Evolutionary conservation across 352 stramenopile species (phyloP).

Genomic region (Globisporangium radiosum): DNA sequence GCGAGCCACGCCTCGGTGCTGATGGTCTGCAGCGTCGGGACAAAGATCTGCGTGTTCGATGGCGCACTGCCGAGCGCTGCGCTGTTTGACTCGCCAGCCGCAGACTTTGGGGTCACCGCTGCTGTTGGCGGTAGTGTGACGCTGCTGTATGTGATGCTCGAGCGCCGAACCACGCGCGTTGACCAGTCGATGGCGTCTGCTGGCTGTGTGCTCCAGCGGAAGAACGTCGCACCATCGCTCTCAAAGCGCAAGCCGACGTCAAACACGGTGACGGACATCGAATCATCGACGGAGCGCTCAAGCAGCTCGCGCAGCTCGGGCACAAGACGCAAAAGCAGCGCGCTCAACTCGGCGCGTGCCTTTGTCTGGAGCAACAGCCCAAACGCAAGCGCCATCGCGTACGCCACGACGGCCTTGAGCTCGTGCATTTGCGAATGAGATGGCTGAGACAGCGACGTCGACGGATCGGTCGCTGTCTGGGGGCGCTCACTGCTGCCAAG

Average conservation of each 20-base stretch:
- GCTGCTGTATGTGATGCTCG: constrained; percentile 4
- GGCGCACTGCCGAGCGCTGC: constrained; percentile 1
- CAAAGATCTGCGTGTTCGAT: constrained; percentile 27
- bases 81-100: not conserved
- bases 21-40: constrained; percentile 33
- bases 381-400: constrained; percentile 27
- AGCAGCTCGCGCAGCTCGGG: constrained; percentile 21
- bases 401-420: constrained; percentile 29
- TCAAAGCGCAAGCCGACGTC: constrained; percentile 33
- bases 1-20: constrained; percentile 30
- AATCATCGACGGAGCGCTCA: constrained; percentile 11
- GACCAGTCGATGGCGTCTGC: constrained; percentile 22
- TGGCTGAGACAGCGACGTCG: not conserved
- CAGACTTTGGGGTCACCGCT: too few species aligned
- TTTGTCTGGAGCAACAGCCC: constrained; percentile 23
- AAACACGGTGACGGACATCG: constrained; percentile 23
- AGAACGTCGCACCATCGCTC: constrained; percentile 21
- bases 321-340: constrained; percentile 15
- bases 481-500: too few species aligned
- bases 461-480: not conserved
- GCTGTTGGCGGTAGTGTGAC: too few species aligned
- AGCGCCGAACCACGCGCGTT: constrained; percentile 17
- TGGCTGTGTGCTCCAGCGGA: constrained; percentile 20
- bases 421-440: constrained; percentile 12
- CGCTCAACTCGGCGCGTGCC: constrained; percentile 25